phyloP scores from a whole-genome alignment of 805 yeast genomes.

The Starmerella floricola region DNA sequence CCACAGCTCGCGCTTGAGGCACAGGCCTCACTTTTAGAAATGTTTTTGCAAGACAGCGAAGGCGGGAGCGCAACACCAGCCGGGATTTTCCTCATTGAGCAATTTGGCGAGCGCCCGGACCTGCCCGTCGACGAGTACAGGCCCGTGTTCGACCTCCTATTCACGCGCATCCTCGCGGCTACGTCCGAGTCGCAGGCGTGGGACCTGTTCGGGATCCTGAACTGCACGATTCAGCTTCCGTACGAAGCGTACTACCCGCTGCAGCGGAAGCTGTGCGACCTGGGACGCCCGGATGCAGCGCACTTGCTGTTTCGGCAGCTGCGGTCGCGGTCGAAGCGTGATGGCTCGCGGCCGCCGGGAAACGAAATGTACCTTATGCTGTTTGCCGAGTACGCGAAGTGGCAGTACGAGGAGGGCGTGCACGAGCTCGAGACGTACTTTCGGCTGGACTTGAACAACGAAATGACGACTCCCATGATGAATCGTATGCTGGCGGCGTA shows the following conservation, averaged over 20 bases:
- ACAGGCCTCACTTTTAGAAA: slow-evolving; percentile 31
- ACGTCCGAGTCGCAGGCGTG: slow-evolving; percentile 37
- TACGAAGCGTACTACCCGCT: slow-evolving; percentile 47
- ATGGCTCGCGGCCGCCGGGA: slow-evolving; percentile 40
- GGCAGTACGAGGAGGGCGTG: slow-evolving; percentile 52
- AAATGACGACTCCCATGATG: slow-evolving; percentile 44
- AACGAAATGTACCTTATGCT: slow-evolving; percentile 48
- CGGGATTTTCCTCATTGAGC: slow-evolving; percentile 34
- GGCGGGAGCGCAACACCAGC: slow-evolving; percentile 27
- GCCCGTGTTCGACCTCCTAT: slow-evolving; percentile 34
- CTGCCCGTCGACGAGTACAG: slow-evolving; percentile 27
- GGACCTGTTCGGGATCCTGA: slow-evolving; percentile 47
- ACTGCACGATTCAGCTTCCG: slow-evolving; percentile 45
- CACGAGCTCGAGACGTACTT: slow-evolving; percentile 49
- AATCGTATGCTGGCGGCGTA: slow-evolving; percentile 57
- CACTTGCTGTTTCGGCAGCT: slow-evolving; percentile 49
- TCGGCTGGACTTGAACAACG: slow-evolving; percentile 49
- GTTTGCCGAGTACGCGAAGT: slow-evolving; percentile 49
- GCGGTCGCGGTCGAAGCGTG: slow-evolving; percentile 40
- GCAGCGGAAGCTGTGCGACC: slow-evolving; percentile 42
- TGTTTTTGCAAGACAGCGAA: slow-evolving; percentile 31
- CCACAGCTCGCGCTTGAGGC: slow-evolving; percentile 32
- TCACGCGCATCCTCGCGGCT: slow-evolving; percentile 35
- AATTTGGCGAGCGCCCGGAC: slow-evolving; percentile 30
- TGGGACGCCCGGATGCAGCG: slow-evolving; percentile 49